Base-by-base conservation (phyloP, 169 alveolate species). In the Plasmodium malariae region DNA sequence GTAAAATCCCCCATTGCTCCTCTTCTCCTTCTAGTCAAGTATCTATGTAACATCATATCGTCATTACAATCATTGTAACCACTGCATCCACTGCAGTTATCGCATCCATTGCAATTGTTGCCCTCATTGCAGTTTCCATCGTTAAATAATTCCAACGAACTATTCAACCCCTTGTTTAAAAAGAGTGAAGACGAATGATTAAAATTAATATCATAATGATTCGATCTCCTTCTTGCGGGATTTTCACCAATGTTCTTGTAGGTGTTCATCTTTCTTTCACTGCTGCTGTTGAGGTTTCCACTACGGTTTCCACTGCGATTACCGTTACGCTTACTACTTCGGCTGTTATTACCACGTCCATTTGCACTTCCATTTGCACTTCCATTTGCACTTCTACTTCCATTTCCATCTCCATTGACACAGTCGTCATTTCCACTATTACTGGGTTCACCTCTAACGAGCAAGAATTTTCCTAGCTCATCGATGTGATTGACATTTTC, bases 381-480 rank as follows among this genome's bases (percentile, higher is more conserved):
- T 11, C 62, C 21, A n/a, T n/a, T 2, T 28, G 12, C 0, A 30
- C 19, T 45, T 28, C 40, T 40, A 40, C 62, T 69, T 9, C 62
- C 28, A 17, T 21, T 11, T 2, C 28, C 32, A 26, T 48, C 14
- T 9, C 28, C 1, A 4, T 48, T 28, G 21, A 2, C 9, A 5
- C 14, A n/a, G 26, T 55, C 37, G 0, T 1, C 37, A 24, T 30
- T 19, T 21, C 67, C 43, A 49, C 67, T 48, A 37, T 71, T 71
- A n/a, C 48, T 48, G 4, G 37, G 30, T 14, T 62, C 76, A 4
- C 43, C 57, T 7, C 34, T 17, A 45, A 80, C 90, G 6, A 80
- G 43, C 1, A 80, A 43, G 43, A 65, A 80, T 24, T 80, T 30
- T 0, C 90, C 90, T 6, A 80, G 43, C 5, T 80, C 90, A 36